Conservation (phyloP, 345 rosid genomes). For the Camelina sativa region DNA sequence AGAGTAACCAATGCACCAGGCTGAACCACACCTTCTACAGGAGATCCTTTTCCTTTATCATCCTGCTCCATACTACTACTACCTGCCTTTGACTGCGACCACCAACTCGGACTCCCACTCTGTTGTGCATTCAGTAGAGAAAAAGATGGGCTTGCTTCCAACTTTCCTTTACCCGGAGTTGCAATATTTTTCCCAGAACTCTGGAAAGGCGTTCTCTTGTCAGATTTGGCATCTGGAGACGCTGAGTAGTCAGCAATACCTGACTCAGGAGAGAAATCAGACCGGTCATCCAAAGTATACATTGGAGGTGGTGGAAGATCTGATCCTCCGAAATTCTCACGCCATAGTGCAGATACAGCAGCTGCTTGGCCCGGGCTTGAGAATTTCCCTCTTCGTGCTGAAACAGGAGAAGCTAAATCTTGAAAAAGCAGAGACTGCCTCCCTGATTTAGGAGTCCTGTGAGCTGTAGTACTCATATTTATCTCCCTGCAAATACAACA, state of each 20-base stretch:
- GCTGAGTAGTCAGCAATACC: constrained; percentile 75
- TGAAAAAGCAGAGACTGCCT: constrained; percentile 81
- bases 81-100: constrained; percentile 67
- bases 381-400: constrained; percentile 78
- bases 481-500: constrained; percentile 35
- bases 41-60: constrained; percentile 87
- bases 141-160: constrained; percentile 68
- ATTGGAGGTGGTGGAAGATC: constrained; percentile 99
- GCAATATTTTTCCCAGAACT: constrained; percentile 61
- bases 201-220: constrained; percentile 57
- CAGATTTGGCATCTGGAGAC: constrained; percentile 74
- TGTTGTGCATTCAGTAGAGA: constrained; percentile 62
- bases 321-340: constrained; percentile 80
- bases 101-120: constrained; percentile 67
- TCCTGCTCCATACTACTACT: constrained; percentile 63
- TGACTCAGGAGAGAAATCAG: constrained; percentile 87
- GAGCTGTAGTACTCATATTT: constrained; percentile 62
- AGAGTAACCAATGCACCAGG: constrained; percentile 84
- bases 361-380: constrained; percentile 85
- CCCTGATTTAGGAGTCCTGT: constrained; percentile 83
- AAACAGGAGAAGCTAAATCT: constrained; percentile 87
- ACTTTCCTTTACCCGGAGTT: constrained; percentile 61
- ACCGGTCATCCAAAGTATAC: constrained; percentile 85
- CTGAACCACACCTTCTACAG: constrained; percentile 90
- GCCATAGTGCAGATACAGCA: constrained; percentile 96